Base-by-base conservation (phyloP, 257 asterid genomes). In the Mentha longifolia region DNA sequence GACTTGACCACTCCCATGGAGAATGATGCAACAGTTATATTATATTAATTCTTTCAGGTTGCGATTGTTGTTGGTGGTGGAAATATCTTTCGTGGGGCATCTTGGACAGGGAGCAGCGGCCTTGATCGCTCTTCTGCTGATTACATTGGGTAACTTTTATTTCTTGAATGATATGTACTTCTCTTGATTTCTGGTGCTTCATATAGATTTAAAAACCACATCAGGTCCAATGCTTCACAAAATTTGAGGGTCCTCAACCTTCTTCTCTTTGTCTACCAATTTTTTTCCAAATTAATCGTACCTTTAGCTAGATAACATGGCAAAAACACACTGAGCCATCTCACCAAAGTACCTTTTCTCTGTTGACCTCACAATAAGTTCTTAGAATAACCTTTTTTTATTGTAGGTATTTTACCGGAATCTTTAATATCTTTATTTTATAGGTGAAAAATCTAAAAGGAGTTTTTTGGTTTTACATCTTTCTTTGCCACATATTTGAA, bases 111-210 rank as follows among this genome's bases (percentile, higher is more conserved):
- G 79, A 70, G 94, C 80, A 84, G 96, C 59, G 95, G 96, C 55
- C 97, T 90, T 76, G 97, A 92, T 65, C 95, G 95, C 65, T 94
- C 96, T 57, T 94, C 93, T 73, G 99, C 96, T 80, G 99, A 94
- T 85, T 91, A 89, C 81, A 94, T 94, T 41, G 98, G 99, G 98
- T 91, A 80, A 61, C 16, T 41, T 67, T 50, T 76, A 65, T 59
- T 79, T 37, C 37, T 76, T 54, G 51, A 45, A 14, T 17, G 9
- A 25, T 43, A 20, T 12, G 49, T 74, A 6, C 37, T 39, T 67
- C 39, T 14, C 60, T 52, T 62, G 25, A 3, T 57, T 51, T 72
- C 64, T 50, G 35, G 17, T 49, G 55, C 43, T 61, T 61, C 42
- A 20, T 46, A 47, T 57, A n/a, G 15, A 68, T 15, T 64, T 65